Conservation (phyloP, 148 eudicot species). For the Suaeda aralocaspica region DNA sequence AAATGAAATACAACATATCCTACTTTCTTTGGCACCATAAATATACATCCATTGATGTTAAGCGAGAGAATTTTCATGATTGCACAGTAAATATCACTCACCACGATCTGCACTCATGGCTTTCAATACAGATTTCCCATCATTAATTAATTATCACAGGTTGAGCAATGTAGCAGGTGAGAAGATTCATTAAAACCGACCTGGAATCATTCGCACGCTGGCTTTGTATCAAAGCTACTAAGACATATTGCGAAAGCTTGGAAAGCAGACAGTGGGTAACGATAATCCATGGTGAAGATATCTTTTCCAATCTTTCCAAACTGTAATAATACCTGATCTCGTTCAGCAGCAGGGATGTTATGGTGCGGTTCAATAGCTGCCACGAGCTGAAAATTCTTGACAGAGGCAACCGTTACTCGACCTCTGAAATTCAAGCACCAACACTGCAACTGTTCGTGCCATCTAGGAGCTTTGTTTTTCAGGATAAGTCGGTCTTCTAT, state of each 20-base stretch:
- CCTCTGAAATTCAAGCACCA: constrained; percentile 95
- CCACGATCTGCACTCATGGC: constrained; percentile 2
- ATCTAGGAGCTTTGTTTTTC: constrained; percentile 87
- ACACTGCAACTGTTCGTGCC: constrained; percentile 94
- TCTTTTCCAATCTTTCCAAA: constrained; percentile 91
- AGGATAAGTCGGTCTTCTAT: constrained; percentile 48
- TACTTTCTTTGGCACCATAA: constrained; percentile 6
- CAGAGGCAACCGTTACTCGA: constrained; percentile 87
- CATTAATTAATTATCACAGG: neutral
- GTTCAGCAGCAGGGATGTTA: constrained; percentile 57
- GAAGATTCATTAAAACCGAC: neutral
- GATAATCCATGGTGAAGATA: constrained; percentile 91
- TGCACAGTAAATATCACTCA: neutral
- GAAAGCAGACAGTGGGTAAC: constrained; percentile 83
- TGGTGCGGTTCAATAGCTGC: constrained; percentile 74
- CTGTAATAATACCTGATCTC: constrained; percentile 75
- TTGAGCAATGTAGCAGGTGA: neutral
- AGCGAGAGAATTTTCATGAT: constrained; percentile 9
- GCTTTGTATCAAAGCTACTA: constrained; percentile 92
- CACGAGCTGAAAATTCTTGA: constrained; percentile 91
- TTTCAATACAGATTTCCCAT: neutral
- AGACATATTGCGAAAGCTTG: constrained; percentile 91
- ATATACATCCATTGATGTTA: constrained; percentile 18
- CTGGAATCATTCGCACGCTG: constrained; percentile 64
- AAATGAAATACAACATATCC: constrained; percentile 8